These are phyloP conservation scores for Prunus mongolica DNA, from an alignment of 306 rosid species.

Conservation along the genomic window DNA sequence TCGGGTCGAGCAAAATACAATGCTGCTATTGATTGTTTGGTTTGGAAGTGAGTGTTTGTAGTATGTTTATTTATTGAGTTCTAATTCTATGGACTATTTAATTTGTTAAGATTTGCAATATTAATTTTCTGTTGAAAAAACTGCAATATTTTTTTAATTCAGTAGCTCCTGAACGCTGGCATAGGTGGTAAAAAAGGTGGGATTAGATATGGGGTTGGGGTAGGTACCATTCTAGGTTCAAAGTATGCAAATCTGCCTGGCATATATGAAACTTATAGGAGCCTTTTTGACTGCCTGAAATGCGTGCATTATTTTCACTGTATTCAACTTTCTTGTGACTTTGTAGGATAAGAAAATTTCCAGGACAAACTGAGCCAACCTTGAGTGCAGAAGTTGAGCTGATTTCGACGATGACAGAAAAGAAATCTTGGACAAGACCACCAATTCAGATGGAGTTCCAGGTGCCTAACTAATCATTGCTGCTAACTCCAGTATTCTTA, in stretches of 20 bases:
- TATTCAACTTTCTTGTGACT: slow-evolving; percentile 1
- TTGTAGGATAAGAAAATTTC: slow-evolving; percentile 83
- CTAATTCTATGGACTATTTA: background rate
- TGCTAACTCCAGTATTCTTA: slow-evolving; percentile 9
- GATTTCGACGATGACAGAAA: slow-evolving; percentile 89
- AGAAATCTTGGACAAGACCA: slow-evolving; percentile 93
- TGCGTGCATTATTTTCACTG: background rate
- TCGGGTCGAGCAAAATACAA: slow-evolving; percentile 92
- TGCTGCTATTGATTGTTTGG: slow-evolving; percentile 86
- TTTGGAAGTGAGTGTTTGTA: slow-evolving; percentile 73
- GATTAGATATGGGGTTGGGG: background rate
- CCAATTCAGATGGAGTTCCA: slow-evolving; percentile 99
- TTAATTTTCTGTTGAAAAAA: too few species aligned
- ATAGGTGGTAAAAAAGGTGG: background rate
- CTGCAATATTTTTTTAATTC: background rate
- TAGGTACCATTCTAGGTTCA: background rate
- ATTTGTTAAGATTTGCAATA: background rate
- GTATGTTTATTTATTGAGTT: slow-evolving; percentile 4
- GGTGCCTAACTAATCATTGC: slow-evolving; percentile 40
- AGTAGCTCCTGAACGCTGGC: background rate
- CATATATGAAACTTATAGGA: background rate
- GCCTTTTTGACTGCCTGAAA: background rate
- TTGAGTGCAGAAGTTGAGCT: slow-evolving; percentile 99
- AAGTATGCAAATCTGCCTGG: background rate
- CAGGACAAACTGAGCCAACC: slow-evolving; percentile 96